These are phyloP conservation scores for Leccinum arenicola DNA, from an alignment of 768 basidiomycete genomes.

Conservation along the genomic window DNA sequence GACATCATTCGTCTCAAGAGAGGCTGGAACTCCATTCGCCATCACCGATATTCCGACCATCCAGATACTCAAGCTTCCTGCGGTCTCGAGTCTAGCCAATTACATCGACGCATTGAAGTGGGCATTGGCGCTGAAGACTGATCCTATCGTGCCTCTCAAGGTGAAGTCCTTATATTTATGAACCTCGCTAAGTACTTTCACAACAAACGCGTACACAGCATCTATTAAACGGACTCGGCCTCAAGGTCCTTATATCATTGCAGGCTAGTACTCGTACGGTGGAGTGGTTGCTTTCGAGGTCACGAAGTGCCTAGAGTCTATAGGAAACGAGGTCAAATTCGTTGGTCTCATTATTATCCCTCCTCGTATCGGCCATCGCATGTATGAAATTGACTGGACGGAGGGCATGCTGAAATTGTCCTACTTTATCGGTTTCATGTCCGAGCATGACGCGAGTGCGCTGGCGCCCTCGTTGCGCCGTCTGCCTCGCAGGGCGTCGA, in stretches of 20 bases:
- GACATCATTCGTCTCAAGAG: background rate
- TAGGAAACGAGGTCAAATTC: background rate
- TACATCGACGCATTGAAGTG: background rate
- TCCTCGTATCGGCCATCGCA: background rate
- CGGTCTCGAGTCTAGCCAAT: background rate
- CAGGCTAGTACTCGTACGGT: background rate
- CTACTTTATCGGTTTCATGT: background rate
- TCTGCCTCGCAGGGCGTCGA: background rate
- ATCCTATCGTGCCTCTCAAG: slow-evolving; percentile 2
- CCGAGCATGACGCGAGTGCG: background rate
- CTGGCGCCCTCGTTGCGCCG: background rate
- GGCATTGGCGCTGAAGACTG: background rate
- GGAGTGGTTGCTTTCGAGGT: background rate
- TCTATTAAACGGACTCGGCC: background rate
- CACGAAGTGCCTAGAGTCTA: background rate
- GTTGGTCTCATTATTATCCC: background rate
- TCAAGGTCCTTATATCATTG: background rate
- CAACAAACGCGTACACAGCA: background rate
- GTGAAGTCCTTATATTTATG: background rate
- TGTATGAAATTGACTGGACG: background rate
- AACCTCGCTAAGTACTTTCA: background rate
- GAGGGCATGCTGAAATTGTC: background rate
- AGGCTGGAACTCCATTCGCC: background rate
- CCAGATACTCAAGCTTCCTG: background rate
- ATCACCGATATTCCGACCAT: background rate